Conservation (phyloP, 2,329 filamentous ascomycete genomes). For the Exophiala dermatitidis region DNA sequence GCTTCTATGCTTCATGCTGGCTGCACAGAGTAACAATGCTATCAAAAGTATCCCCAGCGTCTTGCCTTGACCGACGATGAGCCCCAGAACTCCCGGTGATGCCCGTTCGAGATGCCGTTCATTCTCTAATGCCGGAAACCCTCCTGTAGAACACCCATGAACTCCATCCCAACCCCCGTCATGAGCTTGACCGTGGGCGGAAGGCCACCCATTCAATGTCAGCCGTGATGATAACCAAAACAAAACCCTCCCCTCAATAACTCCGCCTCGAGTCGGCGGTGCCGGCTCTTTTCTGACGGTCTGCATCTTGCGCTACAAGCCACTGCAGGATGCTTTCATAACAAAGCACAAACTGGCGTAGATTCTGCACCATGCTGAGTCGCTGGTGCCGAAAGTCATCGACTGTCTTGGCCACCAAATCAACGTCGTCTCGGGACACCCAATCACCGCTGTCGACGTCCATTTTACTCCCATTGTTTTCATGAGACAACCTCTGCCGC, state of each 20-base stretch:
- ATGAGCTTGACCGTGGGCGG: too few species aligned
- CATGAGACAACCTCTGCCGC: conserved; percentile 54
- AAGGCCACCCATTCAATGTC: too few species aligned
- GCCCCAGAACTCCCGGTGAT: too few species aligned
- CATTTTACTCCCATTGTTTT: conserved; percentile 18
- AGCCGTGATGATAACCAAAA: too few species aligned
- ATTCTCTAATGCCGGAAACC: too few species aligned
- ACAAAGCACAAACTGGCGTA: conserved; percentile 89
- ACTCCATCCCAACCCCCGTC: too few species aligned
- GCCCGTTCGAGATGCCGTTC: too few species aligned
- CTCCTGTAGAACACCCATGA: too few species aligned
- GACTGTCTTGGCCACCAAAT: conserved; percentile 79
- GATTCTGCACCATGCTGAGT: conserved; percentile 91
- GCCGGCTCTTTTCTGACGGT: conserved; percentile 15
- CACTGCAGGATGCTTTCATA: conserved; percentile 94
- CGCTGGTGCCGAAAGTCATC: conserved; percentile 84
- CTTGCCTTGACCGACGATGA: too few species aligned
- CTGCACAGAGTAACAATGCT: too few species aligned
- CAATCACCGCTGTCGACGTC: conserved; percentile 44
- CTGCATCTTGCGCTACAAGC: conserved; percentile 43
- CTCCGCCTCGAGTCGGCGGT: conserved; percentile 18
- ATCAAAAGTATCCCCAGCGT: too few species aligned
- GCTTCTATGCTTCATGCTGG: too few species aligned
- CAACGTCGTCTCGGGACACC: conserved; percentile 62
- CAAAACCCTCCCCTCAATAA: conserved; percentile 7